Conservation (phyloP, 108 stramenopile genomes). For the Cyclostephanos tholiformis region DNA sequence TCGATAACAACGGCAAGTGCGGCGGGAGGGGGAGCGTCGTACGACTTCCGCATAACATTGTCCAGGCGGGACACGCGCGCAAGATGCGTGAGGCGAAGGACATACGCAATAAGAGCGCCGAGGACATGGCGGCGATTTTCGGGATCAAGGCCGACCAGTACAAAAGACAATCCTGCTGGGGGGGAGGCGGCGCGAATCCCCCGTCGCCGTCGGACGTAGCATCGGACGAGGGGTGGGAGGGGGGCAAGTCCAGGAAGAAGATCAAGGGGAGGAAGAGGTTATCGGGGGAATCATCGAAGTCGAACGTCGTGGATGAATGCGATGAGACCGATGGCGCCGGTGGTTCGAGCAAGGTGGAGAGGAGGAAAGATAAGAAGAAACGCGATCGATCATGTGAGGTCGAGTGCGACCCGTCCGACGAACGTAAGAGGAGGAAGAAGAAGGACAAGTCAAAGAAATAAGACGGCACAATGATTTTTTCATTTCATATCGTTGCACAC, state of each 20-base stretch:
- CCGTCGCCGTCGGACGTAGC: not conserved
- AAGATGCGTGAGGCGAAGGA: constrained; percentile 86
- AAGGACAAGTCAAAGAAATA: constrained; percentile 20
- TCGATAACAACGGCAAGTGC: not conserved
- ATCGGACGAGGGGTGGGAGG: not conserved
- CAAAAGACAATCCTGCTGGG: constrained; percentile 14
- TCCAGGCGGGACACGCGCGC: constrained; percentile 75
- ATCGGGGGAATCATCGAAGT: not conserved
- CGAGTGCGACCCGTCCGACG: constrained; percentile 2
- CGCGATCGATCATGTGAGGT: constrained; percentile 4
- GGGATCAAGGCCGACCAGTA: constrained; percentile 62
- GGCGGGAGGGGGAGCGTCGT: constrained; percentile 1
- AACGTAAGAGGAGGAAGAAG: constrained; percentile 4
- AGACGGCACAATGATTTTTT: not conserved
- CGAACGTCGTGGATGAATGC: not conserved
- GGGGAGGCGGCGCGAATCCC: not conserved
- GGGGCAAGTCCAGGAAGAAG: constrained; percentile 20
- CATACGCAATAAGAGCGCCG: constrained; percentile 61
- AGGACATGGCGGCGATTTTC: constrained; percentile 86
- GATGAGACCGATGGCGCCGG: not conserved
- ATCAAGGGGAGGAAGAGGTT: not conserved
- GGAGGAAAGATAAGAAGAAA: constrained; percentile 10
- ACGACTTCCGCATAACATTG: constrained; percentile 73
- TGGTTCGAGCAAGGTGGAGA: not conserved
- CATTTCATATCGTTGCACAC: no score